Conservation (phyloP, 2,329 filamentous ascomycete species). For the Biscogniauxia mediterranea region DNA sequence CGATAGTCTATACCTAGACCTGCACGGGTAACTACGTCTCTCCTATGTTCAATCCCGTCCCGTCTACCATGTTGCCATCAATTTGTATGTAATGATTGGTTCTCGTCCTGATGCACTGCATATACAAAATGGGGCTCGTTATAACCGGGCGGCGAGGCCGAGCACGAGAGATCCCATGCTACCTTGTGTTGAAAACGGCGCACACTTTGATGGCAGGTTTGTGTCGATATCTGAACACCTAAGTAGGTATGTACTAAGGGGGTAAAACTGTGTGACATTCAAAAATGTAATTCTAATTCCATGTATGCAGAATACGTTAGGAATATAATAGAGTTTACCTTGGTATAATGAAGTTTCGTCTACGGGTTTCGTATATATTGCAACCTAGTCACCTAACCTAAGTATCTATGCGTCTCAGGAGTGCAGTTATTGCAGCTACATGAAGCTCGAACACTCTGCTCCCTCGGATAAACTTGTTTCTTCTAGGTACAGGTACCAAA, state of each 20-base stretch:
- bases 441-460: background rate
- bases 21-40: background rate
- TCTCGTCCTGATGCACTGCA: background rate
- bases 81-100: background rate
- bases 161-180: background rate
- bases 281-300: background rate
- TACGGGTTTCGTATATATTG: background rate
- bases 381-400: background rate
- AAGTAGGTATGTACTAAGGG: no score
- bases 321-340: background rate
- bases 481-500: background rate
- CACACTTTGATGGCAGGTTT: no score
- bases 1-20: background rate
- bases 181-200: no score
- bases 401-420: background rate
- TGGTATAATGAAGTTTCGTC: background rate
- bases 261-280: background rate
- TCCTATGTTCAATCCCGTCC: background rate
- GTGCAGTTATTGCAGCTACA: background rate
- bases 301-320: background rate
- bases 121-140: background rate
- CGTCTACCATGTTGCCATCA: no score
- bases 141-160: background rate
- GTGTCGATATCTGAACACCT: no score
- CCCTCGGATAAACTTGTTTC: background rate